Conservation (phyloP, 306 rosid species). For the Malus fusca region DNA sequence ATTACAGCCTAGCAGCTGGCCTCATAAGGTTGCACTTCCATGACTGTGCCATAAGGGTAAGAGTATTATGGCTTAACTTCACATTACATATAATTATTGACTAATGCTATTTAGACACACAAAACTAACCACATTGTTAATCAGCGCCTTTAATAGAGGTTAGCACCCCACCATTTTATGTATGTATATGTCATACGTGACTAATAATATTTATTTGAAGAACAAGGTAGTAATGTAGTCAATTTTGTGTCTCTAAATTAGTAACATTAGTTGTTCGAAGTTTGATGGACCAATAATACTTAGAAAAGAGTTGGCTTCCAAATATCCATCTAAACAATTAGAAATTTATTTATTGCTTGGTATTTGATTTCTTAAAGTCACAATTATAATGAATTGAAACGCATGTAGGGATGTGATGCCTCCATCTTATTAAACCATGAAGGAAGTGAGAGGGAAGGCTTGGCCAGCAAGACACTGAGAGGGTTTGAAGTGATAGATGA, state of each 20-base stretch:
- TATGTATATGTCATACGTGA: background rate
- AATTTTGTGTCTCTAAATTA: background rate
- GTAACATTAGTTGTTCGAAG: background rate
- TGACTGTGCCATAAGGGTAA: slow-evolving; percentile 70
- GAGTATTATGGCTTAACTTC: background rate
- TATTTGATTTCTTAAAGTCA: background rate
- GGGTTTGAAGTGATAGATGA: slow-evolving; percentile 75
- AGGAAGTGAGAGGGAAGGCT: slow-evolving; percentile 65
- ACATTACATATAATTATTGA: background rate
- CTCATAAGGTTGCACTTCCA: slow-evolving; percentile 80
- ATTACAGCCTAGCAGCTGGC: slow-evolving; percentile 52
- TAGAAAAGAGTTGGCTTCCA: background rate
- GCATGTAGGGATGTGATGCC: slow-evolving; percentile 67
- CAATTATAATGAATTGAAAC: background rate
- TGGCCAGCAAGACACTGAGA: slow-evolving; percentile 62
- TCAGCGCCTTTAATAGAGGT: no score
- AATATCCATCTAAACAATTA: background rate
- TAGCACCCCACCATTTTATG: background rate
- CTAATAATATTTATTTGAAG: background rate
- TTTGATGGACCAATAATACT: background rate
- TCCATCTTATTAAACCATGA: slow-evolving; percentile 65
- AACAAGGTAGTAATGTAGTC: background rate
- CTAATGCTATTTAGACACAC: background rate
- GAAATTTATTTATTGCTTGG: background rate
- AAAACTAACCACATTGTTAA: no score